Base-by-base conservation (phyloP, 805 yeast genomes). In the Debaryomyces hansenii region DNA sequence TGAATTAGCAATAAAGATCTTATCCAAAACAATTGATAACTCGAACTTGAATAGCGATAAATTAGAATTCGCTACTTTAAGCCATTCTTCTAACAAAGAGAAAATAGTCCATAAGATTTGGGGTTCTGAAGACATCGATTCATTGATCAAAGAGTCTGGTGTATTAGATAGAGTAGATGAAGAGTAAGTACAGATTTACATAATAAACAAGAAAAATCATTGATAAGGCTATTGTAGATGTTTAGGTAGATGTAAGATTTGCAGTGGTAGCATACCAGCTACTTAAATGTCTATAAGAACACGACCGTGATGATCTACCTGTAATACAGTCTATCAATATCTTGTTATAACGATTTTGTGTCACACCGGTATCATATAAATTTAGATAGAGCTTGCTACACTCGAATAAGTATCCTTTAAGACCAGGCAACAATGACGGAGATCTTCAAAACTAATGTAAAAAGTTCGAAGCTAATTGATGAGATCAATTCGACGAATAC, bases 21-120 rank as follows among this genome's bases (percentile, higher is more conserved):
- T 94, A 52, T 83, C 94, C 44, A 94, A 94, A 75, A 94, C 99
- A 6, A 90, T 95, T 75, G 99, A 94, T 67, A 77, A 87, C 44
- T 82, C 95, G 33, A 82, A 87, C 45, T 76, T 94, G 62, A 86
- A 90, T 31, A 80, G 90, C 63, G 97, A 91, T 48, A 92, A 92
- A 72, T 77, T 94, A 56, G 99, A 94, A 72, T 86, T 94, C 64
- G 91, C 97, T 34, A 90, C 97, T 4, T 80, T 72, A 52, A 66
- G 72, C 41, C 87, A 50, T 77, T 78, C 48, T 62, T 72, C 59
- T 67, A 64, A 72, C 33, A 66, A 64, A 29, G 87, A 83, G 32
- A 72, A 80, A 46, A 72, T 87, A 27, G 63, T 74, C 44, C 85
- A 85, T 58, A 84, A 82, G 64, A 82, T 94, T 54, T 94, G 92